Evolutionary conservation across 2,329 filamentous ascomycete species (phyloP), one percentile per base, ranked within the genome.

Genomic region (Aspergillus persii): DNA sequence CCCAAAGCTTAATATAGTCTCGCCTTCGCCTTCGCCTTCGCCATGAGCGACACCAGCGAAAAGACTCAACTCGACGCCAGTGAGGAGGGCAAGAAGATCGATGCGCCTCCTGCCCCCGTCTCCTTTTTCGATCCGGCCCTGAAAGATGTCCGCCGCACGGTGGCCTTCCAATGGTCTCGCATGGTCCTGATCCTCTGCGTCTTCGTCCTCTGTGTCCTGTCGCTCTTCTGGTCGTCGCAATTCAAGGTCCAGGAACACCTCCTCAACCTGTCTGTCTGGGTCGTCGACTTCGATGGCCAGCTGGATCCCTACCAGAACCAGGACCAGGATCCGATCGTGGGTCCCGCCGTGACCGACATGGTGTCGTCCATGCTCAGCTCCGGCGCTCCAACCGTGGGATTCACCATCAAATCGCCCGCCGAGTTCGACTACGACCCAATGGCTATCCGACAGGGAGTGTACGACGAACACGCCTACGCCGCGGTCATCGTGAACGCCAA

Each of bases 401-500:
- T 80, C 67, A 74, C 67, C 0, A 76, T 83, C 41, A 74, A 81
- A 3, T 68, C 79, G 0, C 76, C 84, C 0, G 75, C 78, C 2
- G 74, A 81, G 3, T 89, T 86, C 73, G 70, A 81, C 63, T 79
- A 84, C 65, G 83, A 87, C 57, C 82, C 84, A 0, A 74, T 81
- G 36, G 75, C 77, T 15, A 86, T 88, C 2, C 80, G 85, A 3
- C 80, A 84, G 65, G 81, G 79, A 3, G 77, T 89, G 1, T 88
- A 86, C 68, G 76, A 88, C 56, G 83, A 81, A 63, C 74, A 85
- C 31, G 80, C 80, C 8, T 89, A 83, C 79, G 85, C 83, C 0
- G 86, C 86, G 0, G 79, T 89, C 50, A 79, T 89, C 57, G 77
- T 89, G 63, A 86, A 87, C 61, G 70, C 85, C 1, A 88, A 89